phyloP scores from a whole-genome alignment of 768 basidiomycete species.

The Lactarius indigo region DNA sequence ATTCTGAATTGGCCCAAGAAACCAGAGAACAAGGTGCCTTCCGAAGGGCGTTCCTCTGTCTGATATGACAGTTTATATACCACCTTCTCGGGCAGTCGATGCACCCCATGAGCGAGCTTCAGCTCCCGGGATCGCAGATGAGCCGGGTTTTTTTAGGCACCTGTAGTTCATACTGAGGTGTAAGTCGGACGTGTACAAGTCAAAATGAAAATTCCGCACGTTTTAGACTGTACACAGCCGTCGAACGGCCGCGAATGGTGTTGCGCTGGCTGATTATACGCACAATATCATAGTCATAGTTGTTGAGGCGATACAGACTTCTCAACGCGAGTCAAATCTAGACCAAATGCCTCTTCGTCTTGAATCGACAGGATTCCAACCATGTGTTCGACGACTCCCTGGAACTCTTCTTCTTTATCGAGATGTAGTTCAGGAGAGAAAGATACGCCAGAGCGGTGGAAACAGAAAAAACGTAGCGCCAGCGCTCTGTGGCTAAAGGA shows the following conservation, averaged over 20 bases:
- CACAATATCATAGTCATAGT: background rate
- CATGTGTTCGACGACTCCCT: background rate
- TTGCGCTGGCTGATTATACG: background rate
- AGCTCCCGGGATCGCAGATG: background rate
- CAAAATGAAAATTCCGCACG: background rate
- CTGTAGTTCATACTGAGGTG: background rate
- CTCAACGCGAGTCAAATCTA: background rate
- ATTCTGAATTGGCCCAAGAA: background rate
- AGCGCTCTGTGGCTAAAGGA: background rate
- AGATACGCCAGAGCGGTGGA: background rate
- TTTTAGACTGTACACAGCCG: background rate
- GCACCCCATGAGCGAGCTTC: too few relatives aligned
- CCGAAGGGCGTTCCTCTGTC: background rate
- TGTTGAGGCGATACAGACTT: background rate
- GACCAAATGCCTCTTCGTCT: background rate
- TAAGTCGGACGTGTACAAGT: background rate
- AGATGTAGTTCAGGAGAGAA: background rate
- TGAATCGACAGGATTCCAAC: background rate
- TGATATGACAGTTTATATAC: background rate
- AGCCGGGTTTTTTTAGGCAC: background rate
- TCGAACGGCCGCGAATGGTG: background rate
- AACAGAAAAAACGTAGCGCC: background rate
- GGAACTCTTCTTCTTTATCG: background rate
- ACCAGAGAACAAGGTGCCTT: background rate
- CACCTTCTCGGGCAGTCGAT: background rate